phyloP scores from a whole-genome alignment of 208 protist genomes.

The Wallacemonas sp. region DNA sequence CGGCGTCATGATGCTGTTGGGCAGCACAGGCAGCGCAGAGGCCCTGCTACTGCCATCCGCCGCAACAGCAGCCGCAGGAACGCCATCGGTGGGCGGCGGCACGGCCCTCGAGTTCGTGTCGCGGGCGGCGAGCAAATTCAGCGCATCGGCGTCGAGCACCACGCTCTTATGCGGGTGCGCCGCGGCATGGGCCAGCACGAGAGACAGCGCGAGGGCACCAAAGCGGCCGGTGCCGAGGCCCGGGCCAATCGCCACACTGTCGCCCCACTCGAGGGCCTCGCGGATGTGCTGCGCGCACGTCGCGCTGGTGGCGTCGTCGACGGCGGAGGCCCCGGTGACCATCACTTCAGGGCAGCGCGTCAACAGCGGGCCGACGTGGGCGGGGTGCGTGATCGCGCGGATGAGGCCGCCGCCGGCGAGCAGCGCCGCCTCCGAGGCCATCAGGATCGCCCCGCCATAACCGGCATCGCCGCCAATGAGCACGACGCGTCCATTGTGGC shows the following conservation, averaged over 20 bases:
- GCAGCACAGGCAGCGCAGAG: constrained; percentile 33
- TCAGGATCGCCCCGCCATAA: constrained; percentile 74
- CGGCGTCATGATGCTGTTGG: constrained; percentile 68
- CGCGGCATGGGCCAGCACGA: constrained; percentile 35
- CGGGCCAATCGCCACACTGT: constrained; percentile 63
- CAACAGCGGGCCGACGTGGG: constrained; percentile 63
- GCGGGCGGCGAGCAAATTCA: constrained; percentile 62
- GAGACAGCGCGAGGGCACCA: constrained; percentile 25
- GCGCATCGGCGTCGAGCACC: constrained; percentile 76
- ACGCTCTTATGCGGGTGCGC: constrained; percentile 45
- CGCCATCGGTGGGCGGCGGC: no score
- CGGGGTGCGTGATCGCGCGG: constrained; percentile 56
- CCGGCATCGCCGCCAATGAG: constrained; percentile 74
- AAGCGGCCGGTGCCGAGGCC: constrained; percentile 56
- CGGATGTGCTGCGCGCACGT: constrained; percentile 24
- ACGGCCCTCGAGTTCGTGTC: no score
- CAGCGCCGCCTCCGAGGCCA: constrained; percentile 78
- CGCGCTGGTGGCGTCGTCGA: not conserved
- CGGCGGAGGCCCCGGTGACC: constrained; percentile 26
- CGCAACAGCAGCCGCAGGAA: no score
- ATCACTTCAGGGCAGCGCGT: constrained; percentile 84
- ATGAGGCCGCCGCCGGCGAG: constrained; percentile 61
- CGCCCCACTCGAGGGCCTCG: constrained; percentile 49
- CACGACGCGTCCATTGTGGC: constrained; percentile 58
- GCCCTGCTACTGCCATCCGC: no score